A percentile compares a stretch with the other conserved stretches of the same genome.
phyloP scores from a whole-genome alignment of 768 basidiomycete species.

The Hericium alpestre region DNA sequence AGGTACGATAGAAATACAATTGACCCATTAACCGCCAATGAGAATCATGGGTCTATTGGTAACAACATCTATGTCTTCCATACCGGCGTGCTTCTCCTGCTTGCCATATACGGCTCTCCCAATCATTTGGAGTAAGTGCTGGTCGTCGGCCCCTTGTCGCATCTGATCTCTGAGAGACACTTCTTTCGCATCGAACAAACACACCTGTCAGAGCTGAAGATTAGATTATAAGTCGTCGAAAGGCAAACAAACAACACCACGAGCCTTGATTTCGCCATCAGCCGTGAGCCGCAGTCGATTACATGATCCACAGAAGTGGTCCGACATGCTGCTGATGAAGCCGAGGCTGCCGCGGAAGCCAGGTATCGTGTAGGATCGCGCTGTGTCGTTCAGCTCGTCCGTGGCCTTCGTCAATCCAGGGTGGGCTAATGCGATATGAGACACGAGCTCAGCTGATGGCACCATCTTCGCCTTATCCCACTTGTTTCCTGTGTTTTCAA shows the following conservation, averaged over 20 bases:
- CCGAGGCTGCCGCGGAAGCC: slow-evolving; percentile 62
- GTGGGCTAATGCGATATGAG: slow-evolving; percentile 35
- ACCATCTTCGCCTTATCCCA: slow-evolving; percentile 81
- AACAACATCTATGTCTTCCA: slow-evolving; percentile 69
- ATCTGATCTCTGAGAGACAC: slow-evolving; percentile 72
- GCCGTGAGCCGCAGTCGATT: slow-evolving; percentile 80
- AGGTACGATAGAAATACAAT: background rate
- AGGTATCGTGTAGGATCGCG: slow-evolving; percentile 66
- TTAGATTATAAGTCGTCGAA: background rate
- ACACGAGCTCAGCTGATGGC: slow-evolving; percentile 56
- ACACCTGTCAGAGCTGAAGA: slow-evolving; percentile 44
- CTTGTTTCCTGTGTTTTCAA: slow-evolving; percentile 53
- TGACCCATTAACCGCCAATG: slow-evolving; percentile 71
- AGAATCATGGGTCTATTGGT: slow-evolving; percentile 84
- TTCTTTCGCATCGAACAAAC: slow-evolving; percentile 77
- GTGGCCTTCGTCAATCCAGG: slow-evolving; percentile 43
- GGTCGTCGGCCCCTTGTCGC: slow-evolving; percentile 53
- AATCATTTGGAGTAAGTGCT: slow-evolving; percentile 49
- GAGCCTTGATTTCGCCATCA: slow-evolving; percentile 81
- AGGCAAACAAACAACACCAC: background rate
- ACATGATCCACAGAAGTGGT: slow-evolving; percentile 83
- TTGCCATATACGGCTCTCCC: slow-evolving; percentile 58
- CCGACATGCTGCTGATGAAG: slow-evolving; percentile 92
- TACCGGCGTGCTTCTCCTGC: slow-evolving; percentile 74
- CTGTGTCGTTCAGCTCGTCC: slow-evolving; percentile 73